phyloP scores from a whole-genome alignment of 2,329 filamentous ascomycete genomes.

The Reticulascus tulasneorum region DNA sequence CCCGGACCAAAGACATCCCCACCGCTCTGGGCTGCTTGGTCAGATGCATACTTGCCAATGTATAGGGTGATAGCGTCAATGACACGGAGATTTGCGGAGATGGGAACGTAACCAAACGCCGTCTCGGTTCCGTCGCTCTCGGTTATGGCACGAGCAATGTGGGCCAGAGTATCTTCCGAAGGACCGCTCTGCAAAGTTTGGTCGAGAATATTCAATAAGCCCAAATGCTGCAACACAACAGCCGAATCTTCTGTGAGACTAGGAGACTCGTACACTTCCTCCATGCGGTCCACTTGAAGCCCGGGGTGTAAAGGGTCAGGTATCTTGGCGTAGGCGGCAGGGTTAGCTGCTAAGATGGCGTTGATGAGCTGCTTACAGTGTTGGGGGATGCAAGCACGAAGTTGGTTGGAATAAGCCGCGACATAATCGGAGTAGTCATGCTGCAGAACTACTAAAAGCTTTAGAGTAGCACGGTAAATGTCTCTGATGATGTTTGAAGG shows the following conservation, averaged over 20 bases:
- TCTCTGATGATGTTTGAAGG: conserved; percentile 70
- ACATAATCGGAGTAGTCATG: conserved; percentile 96
- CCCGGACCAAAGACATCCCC: conserved; percentile 60
- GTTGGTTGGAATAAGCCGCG: conserved; percentile 76
- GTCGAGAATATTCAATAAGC: conserved; percentile 57
- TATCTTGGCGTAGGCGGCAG: conserved; percentile 62
- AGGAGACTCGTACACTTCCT: conserved; percentile 68
- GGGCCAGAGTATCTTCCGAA: conserved; percentile 69
- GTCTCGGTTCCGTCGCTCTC: conserved; percentile 54
- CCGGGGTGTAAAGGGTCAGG: conserved; percentile 70
- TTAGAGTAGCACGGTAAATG: conserved; percentile 78
- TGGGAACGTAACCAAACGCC: conserved; percentile 61
- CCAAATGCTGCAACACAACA: conserved; percentile 47
- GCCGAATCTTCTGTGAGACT: conserved; percentile 60
- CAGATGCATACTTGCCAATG: conserved; percentile 69
- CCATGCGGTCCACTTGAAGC: conserved; percentile 71
- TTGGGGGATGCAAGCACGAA: conserved; percentile 76
- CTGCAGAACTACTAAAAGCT: conserved; percentile 79
- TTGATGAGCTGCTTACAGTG: conserved; percentile 88
- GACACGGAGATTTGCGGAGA: conserved; percentile 65
- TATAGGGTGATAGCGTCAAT: conserved; percentile 83
- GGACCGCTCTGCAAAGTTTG: conserved; percentile 57
- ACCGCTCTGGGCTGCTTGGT: conserved; percentile 53
- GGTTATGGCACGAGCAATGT: conserved; percentile 70
- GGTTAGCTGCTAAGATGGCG: conserved; percentile 77